These are phyloP conservation scores for Thalassiosira hispida DNA, from an alignment of 352 stramenopile species.

Conservation along the genomic window DNA sequence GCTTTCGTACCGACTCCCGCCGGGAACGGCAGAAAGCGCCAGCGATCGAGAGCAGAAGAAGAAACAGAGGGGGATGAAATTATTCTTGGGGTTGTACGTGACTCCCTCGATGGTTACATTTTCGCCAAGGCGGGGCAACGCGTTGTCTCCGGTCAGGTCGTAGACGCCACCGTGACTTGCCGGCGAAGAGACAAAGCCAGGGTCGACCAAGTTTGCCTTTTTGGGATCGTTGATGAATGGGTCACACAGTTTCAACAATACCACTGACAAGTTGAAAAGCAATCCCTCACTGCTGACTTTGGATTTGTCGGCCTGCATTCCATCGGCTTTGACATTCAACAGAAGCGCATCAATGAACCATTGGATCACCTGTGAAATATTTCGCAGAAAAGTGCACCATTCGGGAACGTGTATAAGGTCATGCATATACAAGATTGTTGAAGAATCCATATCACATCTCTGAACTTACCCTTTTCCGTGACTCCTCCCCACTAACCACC, in stretches of 20 bases:
- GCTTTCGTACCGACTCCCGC: constrained; percentile 79
- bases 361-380: constrained; percentile 58
- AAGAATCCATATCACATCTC: background rate
- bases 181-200: constrained; percentile 71
- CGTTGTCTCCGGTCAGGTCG: constrained; percentile 66
- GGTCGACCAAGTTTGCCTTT: constrained; percentile 75
- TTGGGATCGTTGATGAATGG: constrained; percentile 77
- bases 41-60: constrained; percentile 93
- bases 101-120: constrained; percentile 34
- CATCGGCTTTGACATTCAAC: constrained; percentile 76
- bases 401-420: too few species aligned
- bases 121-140: constrained; percentile 69
- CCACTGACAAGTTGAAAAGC: constrained; percentile 72
- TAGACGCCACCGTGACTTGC: constrained; percentile 73
- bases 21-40: constrained; percentile 90
- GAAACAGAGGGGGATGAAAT: constrained; percentile 96
- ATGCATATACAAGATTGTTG: background rate
- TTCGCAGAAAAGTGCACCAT: background rate
- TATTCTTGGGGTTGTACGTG: constrained; percentile 88
- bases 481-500: constrained; percentile 67
- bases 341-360: constrained; percentile 83
- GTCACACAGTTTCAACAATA: constrained; percentile 83
- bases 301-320: constrained; percentile 65
- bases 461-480: constrained; percentile 52
- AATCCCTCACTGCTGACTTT: constrained; percentile 72